Conservation (phyloP, 805 yeast species). For the Komagataella pseudopastoris region DNA sequence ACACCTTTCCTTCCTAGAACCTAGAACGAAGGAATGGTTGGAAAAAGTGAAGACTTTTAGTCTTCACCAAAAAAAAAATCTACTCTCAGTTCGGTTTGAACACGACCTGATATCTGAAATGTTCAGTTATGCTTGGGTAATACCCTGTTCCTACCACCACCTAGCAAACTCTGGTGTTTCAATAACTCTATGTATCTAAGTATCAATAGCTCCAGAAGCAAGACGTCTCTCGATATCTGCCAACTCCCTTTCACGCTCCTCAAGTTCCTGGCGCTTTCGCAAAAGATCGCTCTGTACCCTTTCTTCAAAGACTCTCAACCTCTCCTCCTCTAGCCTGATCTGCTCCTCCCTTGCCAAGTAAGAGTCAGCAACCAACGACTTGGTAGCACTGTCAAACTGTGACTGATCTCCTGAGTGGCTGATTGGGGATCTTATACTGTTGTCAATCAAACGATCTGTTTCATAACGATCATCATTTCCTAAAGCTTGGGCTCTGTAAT, state of each 20-base stretch:
- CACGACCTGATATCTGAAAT: not conserved
- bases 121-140: not conserved
- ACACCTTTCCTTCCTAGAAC: not conserved
- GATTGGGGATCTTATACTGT: not conserved
- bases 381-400: not conserved
- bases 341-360: conserved; percentile 59
- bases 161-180: not conserved
- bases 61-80: not conserved
- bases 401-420: not conserved
- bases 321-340: conserved; percentile 78
- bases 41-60: not conserved
- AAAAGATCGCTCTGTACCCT: conserved; percentile 80
- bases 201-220: conserved; percentile 17
- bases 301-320: conserved; percentile 75
- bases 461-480: conserved; percentile 5
- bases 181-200: conserved; percentile 10
- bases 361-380: not conserved
- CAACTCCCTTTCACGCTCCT: conserved; percentile 21
- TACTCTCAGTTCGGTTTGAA: not conserved
- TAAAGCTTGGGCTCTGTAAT: conserved; percentile 77
- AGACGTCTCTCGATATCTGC: conserved; percentile 11
- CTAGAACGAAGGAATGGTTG: not conserved
- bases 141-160: not conserved
- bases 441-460: not conserved
- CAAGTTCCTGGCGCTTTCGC: conserved; percentile 67